Percentiles rank a stretch among this genome's conserved stretches.
Conservation (phyloP, 2,329 filamentous ascomycete genomes). For the Exophiala mesophila region DNA sequence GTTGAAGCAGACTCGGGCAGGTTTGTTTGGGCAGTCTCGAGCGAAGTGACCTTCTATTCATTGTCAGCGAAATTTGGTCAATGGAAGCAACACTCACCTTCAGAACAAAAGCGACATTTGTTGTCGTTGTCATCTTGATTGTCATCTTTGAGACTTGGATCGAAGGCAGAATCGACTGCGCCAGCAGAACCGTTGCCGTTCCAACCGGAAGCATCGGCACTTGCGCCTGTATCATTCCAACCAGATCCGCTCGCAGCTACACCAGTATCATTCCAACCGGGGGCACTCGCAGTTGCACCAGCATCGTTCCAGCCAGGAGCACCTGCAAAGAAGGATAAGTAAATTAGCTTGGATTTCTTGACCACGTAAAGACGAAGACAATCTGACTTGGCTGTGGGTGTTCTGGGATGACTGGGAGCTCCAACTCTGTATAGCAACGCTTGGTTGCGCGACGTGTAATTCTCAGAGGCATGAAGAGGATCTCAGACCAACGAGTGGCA, state of each 20-base stretch:
- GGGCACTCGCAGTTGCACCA: conserved; percentile 1
- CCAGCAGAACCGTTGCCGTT: conserved; percentile 4
- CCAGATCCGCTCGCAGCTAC: not conserved
- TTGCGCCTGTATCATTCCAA: conserved; percentile 4
- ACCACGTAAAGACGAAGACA: no score
- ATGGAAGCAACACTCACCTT: conserved; percentile 13
- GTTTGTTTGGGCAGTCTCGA: conserved; percentile 40
- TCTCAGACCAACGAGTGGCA: no score
- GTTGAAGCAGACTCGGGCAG: conserved; percentile 40
- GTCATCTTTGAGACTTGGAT: conserved; percentile 6
- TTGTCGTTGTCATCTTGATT: conserved; percentile 9
- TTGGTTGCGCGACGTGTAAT: no score
- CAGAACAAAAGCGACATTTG: conserved; percentile 25
- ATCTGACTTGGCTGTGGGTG: no score
- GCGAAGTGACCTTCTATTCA: conserved; percentile 28
- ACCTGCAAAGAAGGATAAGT: no score
- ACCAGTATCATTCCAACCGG: conserved; percentile 2
- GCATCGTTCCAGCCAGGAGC: not conserved
- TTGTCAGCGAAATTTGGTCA: conserved; percentile 10
- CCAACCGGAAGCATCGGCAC: no score
- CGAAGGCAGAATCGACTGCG: not conserved
- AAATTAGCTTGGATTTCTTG: no score
- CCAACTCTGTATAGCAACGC: no score
- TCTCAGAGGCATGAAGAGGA: no score
- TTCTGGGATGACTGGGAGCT: no score